These are phyloP conservation scores for Penicillium verhagenii DNA, from an alignment of 495 filamentous ascomycete genomes.

Conservation along the genomic window DNA sequence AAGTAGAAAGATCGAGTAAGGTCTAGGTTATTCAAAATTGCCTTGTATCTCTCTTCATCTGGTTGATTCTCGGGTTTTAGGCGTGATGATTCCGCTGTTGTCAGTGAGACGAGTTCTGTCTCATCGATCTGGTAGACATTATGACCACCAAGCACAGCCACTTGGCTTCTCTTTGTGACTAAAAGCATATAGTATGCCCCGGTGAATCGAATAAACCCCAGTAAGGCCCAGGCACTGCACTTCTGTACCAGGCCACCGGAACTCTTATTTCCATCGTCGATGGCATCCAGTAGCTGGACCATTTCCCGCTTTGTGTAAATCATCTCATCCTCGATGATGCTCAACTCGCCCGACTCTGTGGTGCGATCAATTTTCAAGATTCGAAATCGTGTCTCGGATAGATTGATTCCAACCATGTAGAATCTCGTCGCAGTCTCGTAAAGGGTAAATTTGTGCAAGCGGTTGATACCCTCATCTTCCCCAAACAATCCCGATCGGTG, in stretches of 20 bases:
- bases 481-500: conserved; percentile 55
- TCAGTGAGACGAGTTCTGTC: conserved; percentile 90
- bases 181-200: conserved; percentile 97
- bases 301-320: conserved; percentile 92
- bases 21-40: conserved; percentile 88
- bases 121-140: conserved; percentile 94
- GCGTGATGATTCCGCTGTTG: conserved; percentile 57
- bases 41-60: conserved; percentile 85
- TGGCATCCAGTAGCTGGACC: conserved; percentile 85
- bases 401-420: conserved; percentile 90
- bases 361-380: conserved; percentile 95
- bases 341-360: conserved; percentile 74
- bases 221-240: conserved; percentile 87
- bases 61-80: conserved; percentile 77
- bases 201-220: conserved; percentile 95
- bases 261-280: conserved; percentile 92
- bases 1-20: conserved; percentile 92
- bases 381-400: conserved; percentile 81
- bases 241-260: conserved; percentile 89
- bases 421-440: conserved; percentile 92
- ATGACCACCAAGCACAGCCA: conserved; percentile 94
- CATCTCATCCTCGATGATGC: conserved; percentile 88
- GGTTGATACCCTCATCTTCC: conserved; percentile 68
- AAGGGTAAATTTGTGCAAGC: conserved; percentile 93
- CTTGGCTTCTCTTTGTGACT: conserved; percentile 92